A percentile compares a stretch with the other conserved stretches of the same genome.
Evolutionary conservation across 106 monocot genomes (phyloP).

Genomic region (Hemerocallis citrina): DNA sequence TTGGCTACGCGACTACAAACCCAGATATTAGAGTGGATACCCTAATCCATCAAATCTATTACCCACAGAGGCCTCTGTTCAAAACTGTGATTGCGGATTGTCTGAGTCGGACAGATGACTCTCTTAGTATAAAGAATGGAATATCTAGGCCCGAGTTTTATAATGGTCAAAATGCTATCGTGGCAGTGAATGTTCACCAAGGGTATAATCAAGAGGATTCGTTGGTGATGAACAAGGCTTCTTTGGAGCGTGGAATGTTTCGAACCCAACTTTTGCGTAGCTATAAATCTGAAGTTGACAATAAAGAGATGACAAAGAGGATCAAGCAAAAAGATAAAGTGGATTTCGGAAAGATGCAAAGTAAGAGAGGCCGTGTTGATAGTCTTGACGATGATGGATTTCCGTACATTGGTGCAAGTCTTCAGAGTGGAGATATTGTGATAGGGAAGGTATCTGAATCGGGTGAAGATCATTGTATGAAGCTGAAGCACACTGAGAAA

Average conservation of each 20-base stretch:
- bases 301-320: slow-evolving; percentile 45
- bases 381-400: slow-evolving; percentile 92
- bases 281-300: slow-evolving; percentile 90
- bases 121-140: slow-evolving; percentile 24
- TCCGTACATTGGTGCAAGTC: slow-evolving; percentile 65
- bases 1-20: slow-evolving; percentile 84
- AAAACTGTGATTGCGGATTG: slow-evolving; percentile 64
- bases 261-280: slow-evolving; percentile 85
- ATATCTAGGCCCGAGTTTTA: slow-evolving; percentile 61
- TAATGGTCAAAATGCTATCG: slow-evolving; percentile 98
- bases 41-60: slow-evolving; percentile 74
- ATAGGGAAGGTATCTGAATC: slow-evolving; percentile 80
- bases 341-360: slow-evolving; percentile 72
- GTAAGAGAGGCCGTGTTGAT: slow-evolving; percentile 77
- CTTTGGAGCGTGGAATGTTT: slow-evolving; percentile 86
- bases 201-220: slow-evolving; percentile 99
- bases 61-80: slow-evolving; percentile 91
- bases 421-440: slow-evolving; percentile 83
- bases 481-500: slow-evolving; percentile 86
- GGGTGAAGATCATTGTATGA: slow-evolving; percentile 68
- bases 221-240: slow-evolving; percentile 77
- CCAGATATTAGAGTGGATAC: slow-evolving; percentile 74
- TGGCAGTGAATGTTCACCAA: slow-evolving; percentile 94
- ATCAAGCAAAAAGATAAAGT: slow-evolving; percentile 66
- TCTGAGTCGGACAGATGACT: slow-evolving; percentile 33